Evolutionary conservation across 257 asterid genomes (phyloP), one percentile per base, ranked within the genome.

Genomic region (Solanum piurae): DNA sequence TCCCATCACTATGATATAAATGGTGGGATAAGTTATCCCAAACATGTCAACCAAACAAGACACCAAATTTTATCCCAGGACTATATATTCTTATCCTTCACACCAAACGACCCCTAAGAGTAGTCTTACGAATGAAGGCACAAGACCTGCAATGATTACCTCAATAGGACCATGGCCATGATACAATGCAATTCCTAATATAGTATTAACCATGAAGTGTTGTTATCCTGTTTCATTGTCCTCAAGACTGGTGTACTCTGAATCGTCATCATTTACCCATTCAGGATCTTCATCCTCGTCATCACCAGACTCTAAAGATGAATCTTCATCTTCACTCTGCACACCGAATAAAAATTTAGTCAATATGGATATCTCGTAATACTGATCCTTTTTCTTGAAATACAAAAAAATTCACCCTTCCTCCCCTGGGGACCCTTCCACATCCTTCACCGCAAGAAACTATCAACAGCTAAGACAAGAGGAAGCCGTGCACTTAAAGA

Each of bases 311-410:
- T n/a, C 91, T 84, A 83, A 86, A 80, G n/a, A 75, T 42, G 93
- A 89, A 85, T 60, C 92, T 85, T 94, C 98, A 86, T 93, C 98
- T 86, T 94, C 97, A 87, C 89, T 89, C 98, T 96, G 93, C 84
- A 88, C 37, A 85, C 85, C 44, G 1, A 49, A 49, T 10, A 18
- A 49, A 82, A 29, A 46, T 5, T 49, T 29, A 49, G 71, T 82
- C 7, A 29, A 49, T 18, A 82, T 31, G 86, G 64, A 82, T 49
- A 31, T 82, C 6, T 49, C 6, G 4, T 13, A 21, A 74, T 74
- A 74, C 52, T 20, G 21, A 82, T 29, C 69, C 40, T 44, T 5
- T 18, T 18, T 82, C 86, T 40, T 31, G 69, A 80, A 80, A 3
- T 80, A 29, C 18, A 46, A 46, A 29, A 29, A 62, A 23, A 23